Evolutionary conservation across 2,329 filamentous ascomycete genomes (phyloP).

Genomic region (Fusarium pseudocircinatum): DNA sequence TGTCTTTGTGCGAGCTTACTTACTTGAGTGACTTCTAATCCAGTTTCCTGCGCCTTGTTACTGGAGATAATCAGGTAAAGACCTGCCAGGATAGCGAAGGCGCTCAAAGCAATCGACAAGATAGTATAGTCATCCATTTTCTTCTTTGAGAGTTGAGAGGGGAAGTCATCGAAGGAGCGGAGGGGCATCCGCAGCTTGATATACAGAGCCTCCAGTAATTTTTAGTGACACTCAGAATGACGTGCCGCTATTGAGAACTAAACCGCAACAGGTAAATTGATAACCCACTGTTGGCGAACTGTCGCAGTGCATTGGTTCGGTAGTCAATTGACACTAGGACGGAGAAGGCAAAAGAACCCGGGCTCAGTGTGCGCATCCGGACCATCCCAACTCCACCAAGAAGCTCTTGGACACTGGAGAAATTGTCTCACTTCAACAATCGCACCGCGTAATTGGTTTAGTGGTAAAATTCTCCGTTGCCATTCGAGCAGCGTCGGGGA

Average conservation of each 20-base stretch:
- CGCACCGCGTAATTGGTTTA: constrained; percentile 18
- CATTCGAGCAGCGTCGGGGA: constrained; percentile 1
- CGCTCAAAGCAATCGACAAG: background rate
- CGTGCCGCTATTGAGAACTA: background rate
- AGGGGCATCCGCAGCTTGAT: background rate
- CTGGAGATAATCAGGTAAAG: background rate
- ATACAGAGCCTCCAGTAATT: background rate
- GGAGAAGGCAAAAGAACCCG: background rate
- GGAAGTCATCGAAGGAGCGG: background rate
- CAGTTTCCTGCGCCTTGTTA: background rate
- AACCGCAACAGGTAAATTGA: background rate
- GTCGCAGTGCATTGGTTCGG: background rate
- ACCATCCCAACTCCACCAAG: background rate
- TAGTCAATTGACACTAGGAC: background rate
- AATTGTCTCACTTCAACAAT: fast-evolving
- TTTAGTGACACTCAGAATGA: background rate
- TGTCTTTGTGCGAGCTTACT: fast-evolving
- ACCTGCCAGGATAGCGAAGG: background rate
- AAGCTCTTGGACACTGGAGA: fast-evolving
- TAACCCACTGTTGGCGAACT: background rate
- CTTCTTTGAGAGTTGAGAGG: background rate
- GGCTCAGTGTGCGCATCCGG: too few species aligned
- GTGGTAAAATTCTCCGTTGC: constrained; percentile 27
- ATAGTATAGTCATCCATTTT: background rate
- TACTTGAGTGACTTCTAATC: constrained; percentile 33